Percentiles rank a stretch among this genome's conserved stretches.
phyloP scores from a whole-genome alignment of 2,329 filamentous ascomycete genomes.

The Ascosphaera apis region DNA sequence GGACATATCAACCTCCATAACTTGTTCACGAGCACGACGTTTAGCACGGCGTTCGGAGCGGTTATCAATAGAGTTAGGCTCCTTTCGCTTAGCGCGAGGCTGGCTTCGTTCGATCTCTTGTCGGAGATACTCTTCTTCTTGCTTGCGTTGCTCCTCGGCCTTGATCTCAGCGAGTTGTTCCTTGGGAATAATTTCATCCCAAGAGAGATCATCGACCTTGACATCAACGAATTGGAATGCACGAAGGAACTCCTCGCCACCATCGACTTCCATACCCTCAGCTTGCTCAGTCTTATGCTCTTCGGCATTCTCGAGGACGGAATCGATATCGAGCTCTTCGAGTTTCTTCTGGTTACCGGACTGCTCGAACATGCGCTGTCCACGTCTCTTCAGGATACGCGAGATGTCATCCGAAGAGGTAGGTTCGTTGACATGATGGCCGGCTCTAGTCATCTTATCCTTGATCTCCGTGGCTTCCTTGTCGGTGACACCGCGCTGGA shows the following conservation, averaged over 20 bases:
- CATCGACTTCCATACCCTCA: slow-evolving; percentile 82
- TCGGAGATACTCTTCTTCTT: slow-evolving; percentile 61
- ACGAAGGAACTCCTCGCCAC: slow-evolving; percentile 85
- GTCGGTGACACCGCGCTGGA: slow-evolving; percentile 89
- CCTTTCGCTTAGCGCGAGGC: slow-evolving; percentile 50
- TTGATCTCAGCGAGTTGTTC: slow-evolving; percentile 79
- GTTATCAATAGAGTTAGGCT: slow-evolving; percentile 29
- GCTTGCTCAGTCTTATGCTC: slow-evolving; percentile 91
- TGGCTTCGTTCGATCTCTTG: slow-evolving; percentile 67
- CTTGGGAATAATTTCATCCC: slow-evolving; percentile 96
- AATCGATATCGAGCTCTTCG: slow-evolving; percentile 85
- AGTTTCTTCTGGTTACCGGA: slow-evolving; percentile 90
- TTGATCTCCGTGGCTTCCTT: slow-evolving; percentile 70
- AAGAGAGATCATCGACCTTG: slow-evolving; percentile 78
- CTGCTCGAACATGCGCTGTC: slow-evolving; percentile 98
- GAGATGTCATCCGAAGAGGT: slow-evolving; percentile 89
- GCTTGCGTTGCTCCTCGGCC: slow-evolving; percentile 63
- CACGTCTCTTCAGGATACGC: slow-evolving; percentile 84
- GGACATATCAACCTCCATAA: slow-evolving; percentile 45
- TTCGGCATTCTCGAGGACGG: slow-evolving; percentile 88
- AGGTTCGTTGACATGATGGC: slow-evolving; percentile 41
- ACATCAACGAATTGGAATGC: slow-evolving; percentile 88
- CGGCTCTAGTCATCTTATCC: slow-evolving; percentile 48
- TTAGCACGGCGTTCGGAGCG: slow-evolving; percentile 44
- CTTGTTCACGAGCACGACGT: slow-evolving; percentile 44